A percentile compares a stretch with the other conserved stretches of the same genome.
Evolutionary conservation across 2,329 filamentous ascomycete genomes (phyloP).

Genomic region (Penicillium janthinellum): DNA sequence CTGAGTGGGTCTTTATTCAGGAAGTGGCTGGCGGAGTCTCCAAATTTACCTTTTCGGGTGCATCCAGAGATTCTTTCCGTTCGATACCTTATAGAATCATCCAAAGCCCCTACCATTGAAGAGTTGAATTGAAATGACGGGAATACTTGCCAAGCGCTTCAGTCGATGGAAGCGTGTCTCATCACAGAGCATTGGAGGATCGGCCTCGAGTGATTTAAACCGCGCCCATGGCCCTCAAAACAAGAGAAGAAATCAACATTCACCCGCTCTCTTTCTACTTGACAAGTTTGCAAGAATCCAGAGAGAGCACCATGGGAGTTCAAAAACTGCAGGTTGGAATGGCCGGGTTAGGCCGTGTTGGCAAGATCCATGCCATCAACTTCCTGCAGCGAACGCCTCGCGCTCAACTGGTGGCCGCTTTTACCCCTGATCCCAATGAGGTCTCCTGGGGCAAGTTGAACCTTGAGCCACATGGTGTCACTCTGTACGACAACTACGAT

Average conservation of each 20-base stretch:
- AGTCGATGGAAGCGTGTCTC: neutral
- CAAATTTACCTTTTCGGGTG: slow-evolving; percentile 1
- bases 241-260: neutral
- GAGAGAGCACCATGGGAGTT: slow-evolving; percentile 21
- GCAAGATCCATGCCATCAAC: slow-evolving; percentile 50
- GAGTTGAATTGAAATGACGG: neutral
- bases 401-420: slow-evolving; percentile 52
- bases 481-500: slow-evolving; percentile 55
- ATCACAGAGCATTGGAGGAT: neutral
- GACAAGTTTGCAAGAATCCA: neutral
- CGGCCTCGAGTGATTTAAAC: slow-evolving; percentile 14
- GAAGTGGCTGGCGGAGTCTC: neutral
- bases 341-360: slow-evolving; percentile 53
- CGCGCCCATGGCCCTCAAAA: neutral
- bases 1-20: neutral
- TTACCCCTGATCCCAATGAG: slow-evolving; percentile 47
- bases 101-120: too few relatives aligned
- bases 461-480: slow-evolving; percentile 54
- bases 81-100: neutral
- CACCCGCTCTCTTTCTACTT: neutral
- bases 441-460: slow-evolving; percentile 52
- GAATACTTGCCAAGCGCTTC: slow-evolving; percentile 1
- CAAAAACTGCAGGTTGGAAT: slow-evolving; percentile 48
- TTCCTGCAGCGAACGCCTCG: slow-evolving; percentile 49
- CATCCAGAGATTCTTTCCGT: slow-evolving; percentile 18